Conservation (phyloP, 495 filamentous ascomycete species). For the Podospora sp. region DNA sequence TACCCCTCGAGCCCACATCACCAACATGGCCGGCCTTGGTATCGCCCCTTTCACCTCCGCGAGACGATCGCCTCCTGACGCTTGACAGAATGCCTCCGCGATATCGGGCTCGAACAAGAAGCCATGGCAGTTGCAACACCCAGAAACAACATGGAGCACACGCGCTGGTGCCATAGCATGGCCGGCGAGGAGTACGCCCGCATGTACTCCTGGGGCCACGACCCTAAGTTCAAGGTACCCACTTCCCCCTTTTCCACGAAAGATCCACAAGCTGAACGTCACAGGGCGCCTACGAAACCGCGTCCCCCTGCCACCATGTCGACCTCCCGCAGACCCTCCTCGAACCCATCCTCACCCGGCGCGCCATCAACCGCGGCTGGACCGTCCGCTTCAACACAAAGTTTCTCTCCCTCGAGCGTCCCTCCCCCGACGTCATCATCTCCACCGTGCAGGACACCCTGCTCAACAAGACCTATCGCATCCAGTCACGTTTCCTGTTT, state of each 20-base stretch:
- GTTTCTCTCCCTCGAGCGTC: slow-evolving; percentile 37
- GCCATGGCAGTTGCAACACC: slow-evolving; percentile 38
- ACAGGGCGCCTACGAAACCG: slow-evolving; percentile 55
- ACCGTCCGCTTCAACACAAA: slow-evolving; percentile 48
- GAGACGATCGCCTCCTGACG: neutral
- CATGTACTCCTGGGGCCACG: slow-evolving; percentile 56
- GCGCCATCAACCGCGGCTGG: slow-evolving; percentile 47
- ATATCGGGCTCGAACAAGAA: slow-evolving; percentile 53
- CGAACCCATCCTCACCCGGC: slow-evolving; percentile 53
- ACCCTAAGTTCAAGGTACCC: slow-evolving; percentile 48
- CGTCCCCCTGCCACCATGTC: slow-evolving; percentile 50
- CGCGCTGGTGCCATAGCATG: slow-evolving; percentile 58
- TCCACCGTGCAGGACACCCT: slow-evolving; percentile 48
- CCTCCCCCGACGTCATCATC: slow-evolving; percentile 35
- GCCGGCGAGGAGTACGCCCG: slow-evolving; percentile 57
- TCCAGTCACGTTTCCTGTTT: slow-evolving; percentile 59
- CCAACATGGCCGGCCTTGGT: slow-evolving; percentile 43
- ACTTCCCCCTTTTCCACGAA: slow-evolving; percentile 13
- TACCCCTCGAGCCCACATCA: slow-evolving; percentile 61
- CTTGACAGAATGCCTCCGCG: slow-evolving; percentile 49
- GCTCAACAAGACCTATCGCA: slow-evolving; percentile 44
- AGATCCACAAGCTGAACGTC: slow-evolving; percentile 10
- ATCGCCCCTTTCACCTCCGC: neutral
- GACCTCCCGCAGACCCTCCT: slow-evolving; percentile 56
- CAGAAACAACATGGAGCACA: slow-evolving; percentile 50